phyloP scores from a whole-genome alignment of 1,284 basidiomycete species.

The Inonotus obliquus region DNA sequence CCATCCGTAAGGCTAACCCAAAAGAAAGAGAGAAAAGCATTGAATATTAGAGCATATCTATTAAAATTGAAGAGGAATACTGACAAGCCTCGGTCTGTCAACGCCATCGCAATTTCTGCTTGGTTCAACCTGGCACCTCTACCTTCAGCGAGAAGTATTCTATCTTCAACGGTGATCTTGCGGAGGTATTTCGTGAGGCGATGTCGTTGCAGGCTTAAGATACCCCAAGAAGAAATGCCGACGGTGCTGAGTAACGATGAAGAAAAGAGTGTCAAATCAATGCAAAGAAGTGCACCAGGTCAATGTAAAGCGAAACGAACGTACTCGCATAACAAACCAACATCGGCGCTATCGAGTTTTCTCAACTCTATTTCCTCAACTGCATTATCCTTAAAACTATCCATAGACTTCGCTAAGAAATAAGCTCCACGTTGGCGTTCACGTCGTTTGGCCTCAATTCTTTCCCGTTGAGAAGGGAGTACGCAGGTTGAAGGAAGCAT shows the following conservation, averaged over 20 bases:
- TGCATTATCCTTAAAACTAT: slow-evolving; percentile 21
- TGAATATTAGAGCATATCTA: slow-evolving; percentile 4
- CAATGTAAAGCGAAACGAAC: slow-evolving; percentile 11
- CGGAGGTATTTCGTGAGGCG: slow-evolving; percentile 54
- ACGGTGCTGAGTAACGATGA: slow-evolving; percentile 1
- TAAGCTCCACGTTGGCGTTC: slow-evolving; percentile 39
- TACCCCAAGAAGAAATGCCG: slow-evolving; percentile 34
- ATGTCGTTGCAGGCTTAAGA: slow-evolving; percentile 49
- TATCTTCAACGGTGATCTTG: slow-evolving; percentile 56
- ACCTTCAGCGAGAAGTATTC: slow-evolving; percentile 47
- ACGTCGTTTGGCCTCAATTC: slow-evolving; percentile 61
- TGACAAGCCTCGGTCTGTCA: slow-evolving; percentile 73
- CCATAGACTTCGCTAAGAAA: slow-evolving; percentile 14
- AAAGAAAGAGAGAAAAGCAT: slow-evolving; percentile 1
- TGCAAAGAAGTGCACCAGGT: too few relatives aligned
- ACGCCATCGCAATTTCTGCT: slow-evolving; percentile 53
- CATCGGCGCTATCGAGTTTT: slow-evolving; percentile 22
- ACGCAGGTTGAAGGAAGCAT: slow-evolving; percentile 86
- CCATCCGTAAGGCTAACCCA: slow-evolving; percentile 33
- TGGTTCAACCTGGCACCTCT: slow-evolving; percentile 41
- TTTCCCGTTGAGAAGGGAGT: slow-evolving; percentile 74
- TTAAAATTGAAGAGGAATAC: slow-evolving; percentile 26
- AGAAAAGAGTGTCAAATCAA: neutral
- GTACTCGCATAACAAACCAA: slow-evolving; percentile 30
- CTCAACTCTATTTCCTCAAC: slow-evolving; percentile 33